Percentiles rank a stretch among this genome's conserved stretches.
phyloP scores from a whole-genome alignment of 192 early-diverging fungal genomes.

The Physocladia obscura region DNA sequence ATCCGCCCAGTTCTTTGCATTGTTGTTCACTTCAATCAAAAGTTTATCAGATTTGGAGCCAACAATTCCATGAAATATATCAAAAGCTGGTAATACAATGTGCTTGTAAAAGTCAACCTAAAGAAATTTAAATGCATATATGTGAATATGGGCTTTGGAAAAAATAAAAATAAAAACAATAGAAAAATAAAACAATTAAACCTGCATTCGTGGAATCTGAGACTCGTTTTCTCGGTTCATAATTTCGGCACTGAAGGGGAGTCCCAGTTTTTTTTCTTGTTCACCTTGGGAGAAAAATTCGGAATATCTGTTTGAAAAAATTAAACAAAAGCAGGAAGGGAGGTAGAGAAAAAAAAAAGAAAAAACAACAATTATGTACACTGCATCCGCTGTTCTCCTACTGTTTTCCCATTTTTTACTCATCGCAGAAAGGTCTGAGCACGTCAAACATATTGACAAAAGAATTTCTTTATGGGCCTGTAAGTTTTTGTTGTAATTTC shows the following conservation, averaged over 20 bases:
- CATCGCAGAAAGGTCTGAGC: slow-evolving; percentile 44
- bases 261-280: slow-evolving; percentile 41
- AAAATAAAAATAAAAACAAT: not conserved
- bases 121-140: not conserved
- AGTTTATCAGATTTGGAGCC: not conserved
- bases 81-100: slow-evolving; percentile 46
- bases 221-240: slow-evolving; percentile 41
- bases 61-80: slow-evolving; percentile 13
- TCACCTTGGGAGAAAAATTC: slow-evolving; percentile 55
- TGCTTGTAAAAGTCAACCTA: slow-evolving; percentile 36
- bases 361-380: slow-evolving; percentile 11
- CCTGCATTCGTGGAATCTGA: slow-evolving; percentile 48
- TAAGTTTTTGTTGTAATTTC: slow-evolving; percentile 5
- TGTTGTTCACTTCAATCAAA: slow-evolving; percentile 24
- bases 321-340: not conserved
- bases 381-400: slow-evolving; percentile 38
- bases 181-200: slow-evolving; percentile 15
- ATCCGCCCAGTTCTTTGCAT: slow-evolving; percentile 32
- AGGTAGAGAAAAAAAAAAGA: not conserved
- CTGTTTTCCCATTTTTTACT: slow-evolving; percentile 41
- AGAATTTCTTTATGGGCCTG: slow-evolving; percentile 27
- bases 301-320: slow-evolving; percentile 16
- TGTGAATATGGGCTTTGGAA: not conserved
- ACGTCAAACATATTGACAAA: slow-evolving; percentile 44
- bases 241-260: slow-evolving; percentile 42